Evolutionary conservation across 176 grass and related monocot species (phyloP).

Genomic region (Alopecurus myosuroides): DNA sequence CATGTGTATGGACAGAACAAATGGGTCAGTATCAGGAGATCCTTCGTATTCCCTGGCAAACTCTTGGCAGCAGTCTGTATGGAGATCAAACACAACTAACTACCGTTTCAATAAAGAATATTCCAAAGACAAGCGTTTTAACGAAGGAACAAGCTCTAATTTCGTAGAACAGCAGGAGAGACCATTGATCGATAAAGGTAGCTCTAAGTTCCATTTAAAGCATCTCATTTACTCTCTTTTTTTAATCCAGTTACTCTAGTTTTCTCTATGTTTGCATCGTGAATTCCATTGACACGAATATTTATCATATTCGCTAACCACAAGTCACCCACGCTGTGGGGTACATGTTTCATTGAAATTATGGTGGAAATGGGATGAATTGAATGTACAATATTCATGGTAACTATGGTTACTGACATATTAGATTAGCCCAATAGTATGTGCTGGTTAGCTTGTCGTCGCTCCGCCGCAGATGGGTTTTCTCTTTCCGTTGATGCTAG

Average conservation of each 20-base stretch:
- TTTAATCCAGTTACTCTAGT: not conserved
- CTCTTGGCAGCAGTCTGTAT: slow-evolving; percentile 14
- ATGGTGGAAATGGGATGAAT: not conserved
- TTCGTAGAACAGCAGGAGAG: slow-evolving; percentile 49
- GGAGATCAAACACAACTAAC: slow-evolving; percentile 41
- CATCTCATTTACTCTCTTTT: not conserved
- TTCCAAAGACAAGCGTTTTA: slow-evolving; percentile 31
- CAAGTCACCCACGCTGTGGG: not conserved
- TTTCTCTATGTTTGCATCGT: slow-evolving; percentile 6
- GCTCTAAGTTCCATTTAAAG: slow-evolving; percentile 21
- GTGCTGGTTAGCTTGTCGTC: not conserved
- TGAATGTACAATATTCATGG: not conserved
- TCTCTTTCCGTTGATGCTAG: too few relatives aligned
- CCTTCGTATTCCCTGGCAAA: slow-evolving; percentile 17
- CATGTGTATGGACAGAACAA: slow-evolving; percentile 13
- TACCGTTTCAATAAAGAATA: slow-evolving; percentile 45
- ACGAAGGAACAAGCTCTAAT: slow-evolving; percentile 60
- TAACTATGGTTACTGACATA: not conserved
- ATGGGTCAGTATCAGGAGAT: slow-evolving; percentile 26
- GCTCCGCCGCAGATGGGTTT: too few relatives aligned
- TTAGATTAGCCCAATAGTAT: not conserved
- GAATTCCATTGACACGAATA: not conserved
- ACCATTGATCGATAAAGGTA: slow-evolving; percentile 46
- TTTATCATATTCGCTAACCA: not conserved
- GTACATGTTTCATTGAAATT: not conserved